Percentiles rank a stretch among this genome's conserved stretches.
Evolutionary conservation across 2,329 filamentous ascomycete genomes (phyloP).

Genomic region (Fusarium algeriense): DNA sequence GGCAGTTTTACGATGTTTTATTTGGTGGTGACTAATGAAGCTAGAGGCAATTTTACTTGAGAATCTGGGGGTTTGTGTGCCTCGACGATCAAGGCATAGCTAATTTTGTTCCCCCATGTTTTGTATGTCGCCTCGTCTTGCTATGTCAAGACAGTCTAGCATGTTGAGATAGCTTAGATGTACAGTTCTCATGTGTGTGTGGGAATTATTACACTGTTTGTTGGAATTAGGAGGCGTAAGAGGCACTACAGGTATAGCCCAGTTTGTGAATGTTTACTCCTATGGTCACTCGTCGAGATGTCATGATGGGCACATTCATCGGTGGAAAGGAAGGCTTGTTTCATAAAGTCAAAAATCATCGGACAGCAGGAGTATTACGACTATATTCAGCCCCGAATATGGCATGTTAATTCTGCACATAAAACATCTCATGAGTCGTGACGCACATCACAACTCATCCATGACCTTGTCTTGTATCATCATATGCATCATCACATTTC

Average conservation of each 20-base stretch:
- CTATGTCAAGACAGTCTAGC: not conserved
- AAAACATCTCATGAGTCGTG: not conserved
- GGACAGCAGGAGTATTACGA: slow-evolving; percentile 18
- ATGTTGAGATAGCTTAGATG: not conserved
- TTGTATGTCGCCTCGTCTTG: not conserved
- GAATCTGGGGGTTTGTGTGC: slow-evolving; percentile 5
- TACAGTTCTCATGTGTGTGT: too few species aligned
- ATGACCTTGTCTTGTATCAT: slow-evolving; percentile 11
- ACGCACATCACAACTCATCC: not conserved
- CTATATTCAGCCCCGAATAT: not conserved
- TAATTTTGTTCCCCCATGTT: not conserved
- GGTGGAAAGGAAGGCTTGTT: slow-evolving; percentile 23
- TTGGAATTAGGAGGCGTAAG: not conserved
- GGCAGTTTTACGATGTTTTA: not conserved
- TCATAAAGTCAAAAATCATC: not conserved
- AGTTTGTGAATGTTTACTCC: not conserved
- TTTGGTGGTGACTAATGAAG: not conserved
- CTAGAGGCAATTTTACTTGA: not conserved
- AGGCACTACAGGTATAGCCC: slow-evolving; percentile 14
- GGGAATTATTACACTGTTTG: not conserved
- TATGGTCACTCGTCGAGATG: not conserved
- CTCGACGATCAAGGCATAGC: slow-evolving; percentile 3
- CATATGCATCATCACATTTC: slow-evolving; percentile 9
- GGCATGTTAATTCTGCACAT: not conserved
- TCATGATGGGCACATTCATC: slow-evolving; percentile 3